These are phyloP conservation scores for Dactylella cylindrospora DNA, from an alignment of 2,329 filamentous ascomycete genomes.

Conservation along the genomic window DNA sequence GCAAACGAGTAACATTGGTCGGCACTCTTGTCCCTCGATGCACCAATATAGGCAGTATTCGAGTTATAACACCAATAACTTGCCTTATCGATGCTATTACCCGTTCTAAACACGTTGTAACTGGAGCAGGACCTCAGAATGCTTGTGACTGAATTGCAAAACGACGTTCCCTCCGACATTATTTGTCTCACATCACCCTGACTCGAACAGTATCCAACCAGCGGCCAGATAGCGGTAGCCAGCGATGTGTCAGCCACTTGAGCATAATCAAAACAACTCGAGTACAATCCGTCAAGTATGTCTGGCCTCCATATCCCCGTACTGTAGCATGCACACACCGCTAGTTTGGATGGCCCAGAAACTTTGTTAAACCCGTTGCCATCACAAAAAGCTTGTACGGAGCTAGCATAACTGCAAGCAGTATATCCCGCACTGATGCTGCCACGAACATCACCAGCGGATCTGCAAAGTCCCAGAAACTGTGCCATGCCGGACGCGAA, in stretches of 20 bases:
- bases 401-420: constrained; percentile 21
- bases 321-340: constrained; percentile 33
- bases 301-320: constrained; percentile 13
- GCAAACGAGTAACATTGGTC: constrained; percentile 33
- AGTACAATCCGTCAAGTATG: constrained; percentile 25
- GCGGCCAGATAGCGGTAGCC: constrained; percentile 7
- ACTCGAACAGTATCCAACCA: constrained; percentile 24
- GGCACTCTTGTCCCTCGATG: constrained; percentile 28
- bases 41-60: constrained; percentile 30
- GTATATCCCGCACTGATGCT: constrained; percentile 13
- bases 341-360: constrained; percentile 10
- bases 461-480: constrained; percentile 28
- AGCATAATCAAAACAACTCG: constrained; percentile 29
- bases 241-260: constrained; percentile 23
- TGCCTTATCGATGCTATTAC: constrained; percentile 19
- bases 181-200: constrained; percentile 24
- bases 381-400: constrained; percentile 12
- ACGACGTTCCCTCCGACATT: constrained; percentile 11
- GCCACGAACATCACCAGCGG: constrained; percentile 31
- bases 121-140: constrained; percentile 27
- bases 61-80: constrained; percentile 38
- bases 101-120: constrained; percentile 22
- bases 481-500: constrained; percentile 29
- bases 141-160: constrained; percentile 16
- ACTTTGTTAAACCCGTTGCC: constrained; percentile 11